phyloP scores from a whole-genome alignment of 169 alveolate species.

The Plasmodium billcollinsi region DNA sequence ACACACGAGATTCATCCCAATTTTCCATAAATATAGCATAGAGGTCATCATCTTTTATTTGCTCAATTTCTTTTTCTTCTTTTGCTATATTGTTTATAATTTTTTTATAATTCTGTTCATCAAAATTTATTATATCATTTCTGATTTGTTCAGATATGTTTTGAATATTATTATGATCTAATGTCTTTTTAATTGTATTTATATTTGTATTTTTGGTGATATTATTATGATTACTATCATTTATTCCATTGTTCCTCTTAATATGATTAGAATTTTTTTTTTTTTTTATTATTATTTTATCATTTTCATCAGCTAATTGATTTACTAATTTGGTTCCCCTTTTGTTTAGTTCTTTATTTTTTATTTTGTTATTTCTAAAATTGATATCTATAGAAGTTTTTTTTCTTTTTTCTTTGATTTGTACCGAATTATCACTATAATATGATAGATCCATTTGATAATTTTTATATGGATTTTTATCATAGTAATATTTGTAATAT shows the following conservation, averaged over 20 bases:
- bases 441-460: slow-evolving; percentile 15
- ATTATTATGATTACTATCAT: background rate
- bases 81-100: slow-evolving; percentile 53
- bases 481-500: slow-evolving; percentile 8
- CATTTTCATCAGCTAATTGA: background rate
- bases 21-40: slow-evolving; percentile 76
- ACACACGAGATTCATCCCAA: slow-evolving; percentile 60
- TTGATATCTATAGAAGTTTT: background rate
- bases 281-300: background rate
- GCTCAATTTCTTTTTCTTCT: slow-evolving; percentile 72
- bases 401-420: slow-evolving; percentile 8
- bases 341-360: background rate
- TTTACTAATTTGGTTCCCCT: background rate
- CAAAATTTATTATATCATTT: slow-evolving; percentile 57
- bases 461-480: slow-evolving; percentile 18
- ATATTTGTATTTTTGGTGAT: background rate
- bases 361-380: background rate
- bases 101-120: slow-evolving; percentile 62
- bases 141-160: slow-evolving; percentile 19
- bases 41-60: slow-evolving; percentile 72
- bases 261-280: too few species aligned
- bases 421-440: slow-evolving; percentile 58
- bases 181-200: background rate
- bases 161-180: background rate
- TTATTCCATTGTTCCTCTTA: background rate